Percentiles rank a stretch among this genome's conserved stretches.
Conservation (phyloP, 2,329 filamentous ascomycete genomes). For the Colletotrichum sp. region DNA sequence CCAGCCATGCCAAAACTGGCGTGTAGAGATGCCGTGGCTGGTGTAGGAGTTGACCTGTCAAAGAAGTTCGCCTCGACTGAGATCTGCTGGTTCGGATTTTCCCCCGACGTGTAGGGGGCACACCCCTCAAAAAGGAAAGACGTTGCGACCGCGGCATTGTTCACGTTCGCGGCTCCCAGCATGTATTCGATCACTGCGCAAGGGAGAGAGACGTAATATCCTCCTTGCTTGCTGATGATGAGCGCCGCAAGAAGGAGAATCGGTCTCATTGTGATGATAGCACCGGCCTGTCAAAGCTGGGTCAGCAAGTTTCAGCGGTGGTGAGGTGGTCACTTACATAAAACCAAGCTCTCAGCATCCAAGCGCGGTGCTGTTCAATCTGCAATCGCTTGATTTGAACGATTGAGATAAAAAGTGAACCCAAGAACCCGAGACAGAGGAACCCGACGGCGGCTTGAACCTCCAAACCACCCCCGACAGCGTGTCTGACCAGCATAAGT, state of each 20-base stretch:
- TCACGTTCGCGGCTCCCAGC: conserved; percentile 25
- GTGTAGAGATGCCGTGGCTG: conserved; percentile 47
- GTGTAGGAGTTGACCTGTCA: conserved; percentile 26
- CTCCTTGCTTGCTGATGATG: conserved; percentile 37
- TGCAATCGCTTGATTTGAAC: conserved; percentile 63
- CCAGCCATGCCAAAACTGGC: conserved; percentile 55
- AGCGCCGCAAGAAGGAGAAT: conserved; percentile 47
- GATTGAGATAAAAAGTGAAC: conserved; percentile 48
- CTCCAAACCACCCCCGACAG: conserved; percentile 57
- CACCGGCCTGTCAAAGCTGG: conserved; percentile 40
- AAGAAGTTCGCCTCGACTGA: conserved; percentile 36
- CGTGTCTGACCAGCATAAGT: conserved; percentile 53
- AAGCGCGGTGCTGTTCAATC: conserved; percentile 65
- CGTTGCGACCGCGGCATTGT: conserved; percentile 24
- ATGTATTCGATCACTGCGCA: conserved; percentile 56
- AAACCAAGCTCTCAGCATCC: conserved; percentile 64
- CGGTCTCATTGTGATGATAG: conserved; percentile 57
- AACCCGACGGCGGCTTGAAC: conserved; percentile 47
- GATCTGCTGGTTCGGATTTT: not conserved
- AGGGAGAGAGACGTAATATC: conserved; percentile 33
- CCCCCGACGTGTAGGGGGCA: conserved; percentile 35
- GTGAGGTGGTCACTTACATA: conserved; percentile 35
- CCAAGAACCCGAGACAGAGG: conserved; percentile 47
- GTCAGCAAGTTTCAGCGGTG: not conserved
- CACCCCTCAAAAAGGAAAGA: conserved; percentile 50